These are phyloP conservation scores for Pseudopediastrum boryanum DNA, from an alignment of 139 green algal genomes.

Conservation along the genomic window DNA sequence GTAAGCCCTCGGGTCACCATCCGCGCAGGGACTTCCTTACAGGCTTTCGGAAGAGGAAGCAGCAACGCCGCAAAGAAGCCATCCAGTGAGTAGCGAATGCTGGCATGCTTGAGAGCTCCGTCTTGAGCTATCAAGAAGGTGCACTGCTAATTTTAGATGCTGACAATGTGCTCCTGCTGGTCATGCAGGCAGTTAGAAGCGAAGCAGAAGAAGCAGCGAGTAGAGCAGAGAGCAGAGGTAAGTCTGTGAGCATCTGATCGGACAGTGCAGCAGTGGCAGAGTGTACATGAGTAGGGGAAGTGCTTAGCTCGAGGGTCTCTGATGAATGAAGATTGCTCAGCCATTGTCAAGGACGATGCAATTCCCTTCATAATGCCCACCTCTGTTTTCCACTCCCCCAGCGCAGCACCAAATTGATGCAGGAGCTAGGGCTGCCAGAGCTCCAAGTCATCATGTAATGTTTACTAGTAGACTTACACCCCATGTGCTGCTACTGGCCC, in stretches of 20 bases:
- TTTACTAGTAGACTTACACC: too few relatives aligned
- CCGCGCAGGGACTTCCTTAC: slow-evolving; percentile 68
- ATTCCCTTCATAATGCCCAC: background rate
- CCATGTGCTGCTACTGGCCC: slow-evolving; percentile 1
- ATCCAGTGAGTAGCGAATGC: slow-evolving; percentile 40
- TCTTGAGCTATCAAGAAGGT: background rate
- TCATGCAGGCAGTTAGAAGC: slow-evolving; percentile 52
- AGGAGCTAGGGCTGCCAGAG: too few relatives aligned
- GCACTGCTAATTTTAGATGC: background rate
- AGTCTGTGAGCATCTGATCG: too few relatives aligned
- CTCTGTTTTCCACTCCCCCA: background rate
- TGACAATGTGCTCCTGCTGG: background rate
- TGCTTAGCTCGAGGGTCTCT: background rate
- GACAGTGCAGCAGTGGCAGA: background rate
- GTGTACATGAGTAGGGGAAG: background rate
- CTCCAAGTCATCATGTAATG: too few relatives aligned
- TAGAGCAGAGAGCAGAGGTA: slow-evolving; percentile 65
- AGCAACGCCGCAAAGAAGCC: slow-evolving; percentile 68
- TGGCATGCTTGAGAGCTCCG: background rate
- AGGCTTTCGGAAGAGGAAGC: slow-evolving; percentile 75
- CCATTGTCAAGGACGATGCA: background rate
- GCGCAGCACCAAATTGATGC: too few relatives aligned
- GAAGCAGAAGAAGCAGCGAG: slow-evolving; percentile 47
- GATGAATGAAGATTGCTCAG: background rate
- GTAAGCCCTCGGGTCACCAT: background rate